phyloP scores from a whole-genome alignment of 208 protist genomes.

The Acanthamoeba royreba region DNA sequence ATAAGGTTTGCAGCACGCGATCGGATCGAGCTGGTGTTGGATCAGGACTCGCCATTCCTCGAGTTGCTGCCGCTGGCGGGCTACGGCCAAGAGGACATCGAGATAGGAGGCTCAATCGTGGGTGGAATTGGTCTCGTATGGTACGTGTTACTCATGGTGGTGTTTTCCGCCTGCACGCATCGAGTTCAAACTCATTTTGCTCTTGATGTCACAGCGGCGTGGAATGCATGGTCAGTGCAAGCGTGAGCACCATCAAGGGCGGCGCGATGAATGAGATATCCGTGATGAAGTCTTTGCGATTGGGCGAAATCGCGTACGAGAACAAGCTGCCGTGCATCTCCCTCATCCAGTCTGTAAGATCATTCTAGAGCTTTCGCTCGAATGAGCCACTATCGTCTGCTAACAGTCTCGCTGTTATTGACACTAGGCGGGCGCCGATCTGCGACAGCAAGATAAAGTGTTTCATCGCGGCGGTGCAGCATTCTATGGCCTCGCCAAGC shows the following conservation, averaged over 20 bases:
- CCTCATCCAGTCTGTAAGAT: conserved; percentile 48
- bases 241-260: conserved; percentile 62
- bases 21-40: conserved; percentile 59
- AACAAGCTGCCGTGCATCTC: conserved; percentile 48
- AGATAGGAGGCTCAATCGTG: neutral
- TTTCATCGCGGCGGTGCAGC: conserved; percentile 52
- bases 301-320: conserved; percentile 45
- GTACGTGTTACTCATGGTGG: neutral
- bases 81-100: conserved; percentile 55
- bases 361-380: neutral
- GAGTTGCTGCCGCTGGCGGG: conserved; percentile 64
- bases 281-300: conserved; percentile 39
- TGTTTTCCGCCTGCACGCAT: neutral
- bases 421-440: conserved; percentile 49
- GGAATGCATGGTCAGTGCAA: conserved; percentile 54
- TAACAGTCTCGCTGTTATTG: neutral
- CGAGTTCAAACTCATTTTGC: neutral
- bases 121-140: conserved; percentile 63
- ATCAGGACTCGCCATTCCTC: conserved; percentile 66
- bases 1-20: conserved; percentile 40
- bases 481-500: conserved; percentile 44
- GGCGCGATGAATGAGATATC: conserved; percentile 44
- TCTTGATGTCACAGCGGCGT: conserved; percentile 12
- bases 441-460: conserved; percentile 60
- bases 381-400: neutral